Percentiles rank a stretch among this genome's conserved stretches.
phyloP scores from a whole-genome alignment of 352 stramenopile genomes.

The Phytophthora uliginosa region DNA sequence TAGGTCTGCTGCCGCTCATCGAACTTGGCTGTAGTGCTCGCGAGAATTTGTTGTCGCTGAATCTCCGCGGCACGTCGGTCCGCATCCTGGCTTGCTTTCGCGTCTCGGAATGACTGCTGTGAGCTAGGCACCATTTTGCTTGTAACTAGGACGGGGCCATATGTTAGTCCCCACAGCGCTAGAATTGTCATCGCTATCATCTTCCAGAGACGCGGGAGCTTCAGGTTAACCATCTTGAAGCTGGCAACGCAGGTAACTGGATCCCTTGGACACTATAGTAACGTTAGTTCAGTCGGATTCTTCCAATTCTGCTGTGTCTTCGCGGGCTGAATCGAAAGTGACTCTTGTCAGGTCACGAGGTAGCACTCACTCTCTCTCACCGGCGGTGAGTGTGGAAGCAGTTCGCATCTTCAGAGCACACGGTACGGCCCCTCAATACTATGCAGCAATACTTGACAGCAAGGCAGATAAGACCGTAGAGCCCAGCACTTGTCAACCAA shows the following conservation, averaged over 20 bases:
- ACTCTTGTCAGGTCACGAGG: not conserved
- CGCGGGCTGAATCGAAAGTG: not conserved
- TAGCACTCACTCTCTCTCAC: not conserved
- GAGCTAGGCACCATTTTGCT: conserved; percentile 12
- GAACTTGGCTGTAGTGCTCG: conserved; percentile 18
- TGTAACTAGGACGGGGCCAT: conserved; percentile 13
- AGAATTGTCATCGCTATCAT: conserved; percentile 5
- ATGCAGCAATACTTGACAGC: not conserved
- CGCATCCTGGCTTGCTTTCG: conserved; percentile 18
- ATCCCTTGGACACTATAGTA: not conserved
- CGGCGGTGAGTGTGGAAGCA: not conserved
- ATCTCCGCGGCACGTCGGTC: conserved; percentile 22
- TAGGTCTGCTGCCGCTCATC: conserved; percentile 18
- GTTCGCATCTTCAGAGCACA: not conserved
- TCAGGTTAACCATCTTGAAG: conserved; percentile 14
- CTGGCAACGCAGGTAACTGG: not conserved
- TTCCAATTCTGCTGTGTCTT: not conserved
- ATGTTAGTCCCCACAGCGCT: conserved; percentile 10
- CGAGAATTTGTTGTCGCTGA: conserved; percentile 15
- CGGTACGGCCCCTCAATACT: not conserved
- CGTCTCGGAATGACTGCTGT: conserved; percentile 16
- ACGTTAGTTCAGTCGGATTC: not conserved
- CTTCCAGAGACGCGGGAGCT: conserved; percentile 13
- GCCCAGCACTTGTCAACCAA: not conserved
- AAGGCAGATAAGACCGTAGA: not conserved